phyloP scores from a whole-genome alignment of 2,329 filamentous ascomycete species.

The Aspergillus flavus region DNA sequence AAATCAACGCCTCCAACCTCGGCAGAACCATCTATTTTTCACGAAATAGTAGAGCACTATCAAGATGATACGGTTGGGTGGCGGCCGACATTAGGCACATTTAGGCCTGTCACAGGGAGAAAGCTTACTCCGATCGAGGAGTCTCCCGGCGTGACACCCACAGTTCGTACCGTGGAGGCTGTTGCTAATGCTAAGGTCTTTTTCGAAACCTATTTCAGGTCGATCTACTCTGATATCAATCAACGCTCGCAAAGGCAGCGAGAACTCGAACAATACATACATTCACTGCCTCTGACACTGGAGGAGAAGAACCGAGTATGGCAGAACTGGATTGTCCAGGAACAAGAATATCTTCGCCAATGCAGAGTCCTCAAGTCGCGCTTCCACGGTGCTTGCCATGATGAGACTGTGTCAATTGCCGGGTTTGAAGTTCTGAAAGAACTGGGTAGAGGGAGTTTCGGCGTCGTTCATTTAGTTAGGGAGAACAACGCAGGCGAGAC shows the following conservation, averaged over 20 bases:
- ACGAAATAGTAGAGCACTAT: slow-evolving; percentile 12
- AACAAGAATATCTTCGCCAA: slow-evolving; percentile 75
- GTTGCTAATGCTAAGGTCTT: slow-evolving; percentile 81
- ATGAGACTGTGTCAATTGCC: slow-evolving; percentile 56
- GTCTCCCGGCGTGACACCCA: slow-evolving; percentile 25
- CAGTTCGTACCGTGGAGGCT: slow-evolving; percentile 69
- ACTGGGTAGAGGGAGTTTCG: slow-evolving; percentile 91
- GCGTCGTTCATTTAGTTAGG: slow-evolving; percentile 82
- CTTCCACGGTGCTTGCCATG: slow-evolving; percentile 44
- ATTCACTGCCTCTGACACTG: slow-evolving; percentile 55
- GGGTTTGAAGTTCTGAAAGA: slow-evolving; percentile 82
- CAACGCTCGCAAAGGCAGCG: slow-evolving; percentile 64
- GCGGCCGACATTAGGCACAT: neutral
- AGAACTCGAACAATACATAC: slow-evolving; percentile 66
- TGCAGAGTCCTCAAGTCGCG: slow-evolving; percentile 69
- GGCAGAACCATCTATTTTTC: slow-evolving; percentile 29
- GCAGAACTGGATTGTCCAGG: slow-evolving; percentile 64
- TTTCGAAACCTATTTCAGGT: slow-evolving; percentile 81
- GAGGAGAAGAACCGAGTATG: slow-evolving; percentile 60
- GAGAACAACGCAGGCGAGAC: slow-evolving; percentile 51
- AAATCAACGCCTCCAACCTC: slow-evolving; percentile 41
- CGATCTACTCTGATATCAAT: slow-evolving; percentile 60
- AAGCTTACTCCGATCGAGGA: slow-evolving; percentile 15
- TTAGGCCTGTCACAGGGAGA: slow-evolving; percentile 4
- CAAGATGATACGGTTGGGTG: slow-evolving; percentile 5